Evolutionary conservation across 23 red algal genomes (phyloP), one percentile per base, ranked within the genome.

Genomic region (Gracilaria caudata): DNA sequence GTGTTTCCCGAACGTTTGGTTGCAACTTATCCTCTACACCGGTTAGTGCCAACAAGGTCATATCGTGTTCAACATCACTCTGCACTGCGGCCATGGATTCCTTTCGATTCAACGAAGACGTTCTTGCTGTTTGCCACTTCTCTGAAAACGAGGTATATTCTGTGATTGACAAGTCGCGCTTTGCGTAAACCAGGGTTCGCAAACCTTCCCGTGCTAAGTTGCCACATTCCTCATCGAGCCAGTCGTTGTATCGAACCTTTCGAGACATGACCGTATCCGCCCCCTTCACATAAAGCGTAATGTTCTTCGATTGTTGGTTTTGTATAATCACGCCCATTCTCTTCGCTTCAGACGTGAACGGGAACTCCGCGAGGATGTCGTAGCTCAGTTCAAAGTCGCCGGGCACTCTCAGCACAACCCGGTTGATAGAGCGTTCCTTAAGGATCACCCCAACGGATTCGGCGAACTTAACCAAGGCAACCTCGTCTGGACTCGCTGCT

Each of bases 141-240:
- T 95, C 90, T 24, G 91, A 85, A 34, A 98, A 95, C 20, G 68
- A 37, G 0, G 37, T 32, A 54, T 87, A 93, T 26, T 95, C 89
- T 13, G 64, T 77, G 26, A 85, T 73, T 7, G 71, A 80, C 41
- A 98, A 64, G 36, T 80, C 73, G 20, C 93, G 79, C 79, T 81
- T 90, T 8, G 88, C 96, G 57, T 84, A 98, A 6, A 95, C 92
- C 0, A 98, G 92, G 28, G 96, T 98, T 40, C 96, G 89, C 36
- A 98, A 86, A 45, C 96, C 96, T 72, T 98, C 96, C 43, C 96
- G 56, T 17, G 96, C 96, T 36, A 98, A 51, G 74, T 98, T 98
- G 28, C 96, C 96, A 64, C 96, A 95, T 41, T 98, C 96, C 82
- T 98, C 96, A 39, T 95, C 96, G 37, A 98, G 86, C 96, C 96